Base-by-base conservation (phyloP, 2,329 filamentous ascomycete genomes). In the Graphiopsis chlorocephala region DNA sequence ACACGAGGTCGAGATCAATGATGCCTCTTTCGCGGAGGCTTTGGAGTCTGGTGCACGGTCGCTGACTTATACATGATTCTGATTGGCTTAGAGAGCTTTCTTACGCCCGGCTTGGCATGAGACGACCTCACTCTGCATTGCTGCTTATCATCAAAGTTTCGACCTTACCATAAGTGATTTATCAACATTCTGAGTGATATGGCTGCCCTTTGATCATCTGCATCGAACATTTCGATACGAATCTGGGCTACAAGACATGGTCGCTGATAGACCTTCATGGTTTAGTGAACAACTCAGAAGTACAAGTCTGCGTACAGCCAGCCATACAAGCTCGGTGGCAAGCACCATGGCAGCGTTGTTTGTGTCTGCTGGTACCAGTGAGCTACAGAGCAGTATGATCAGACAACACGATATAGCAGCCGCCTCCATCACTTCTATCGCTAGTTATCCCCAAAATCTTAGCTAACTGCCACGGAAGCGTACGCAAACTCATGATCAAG, bases 1-100 rank as follows among this genome's bases (percentile, higher is more conserved):
- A 45, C 35, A 45, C 33, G 35, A 58, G 33, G 55, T 45, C 35
- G 17, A 56, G 31, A 31, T 56, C 53, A 31, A 56, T 56, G 53
- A 56, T 56, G 53, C 53, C 53, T 33, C 53, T 56, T 56, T 31
- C 38, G 20, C 33, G 35, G 56, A 59, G 35, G 35, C 56, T 59
- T 59, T 59, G 25, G 50, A 53, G 25, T 28, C 17, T 26, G 14
- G 17, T 31, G 26, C 50, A 29, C 29, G 50, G 38, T 45, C 50
- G 50, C 50, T 56, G 29, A 38, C 53, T 56, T 56, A 23, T 31
- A 14, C 17, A 23, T 31, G 14, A 15, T 38, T 38, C 53, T 56
- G 29, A 56, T 56, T 56, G 53, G 53, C 53, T 52, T n/a, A 52
- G 17, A 28, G 48, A 52, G 26, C 48, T 29, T 31, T 50, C 23